Evolutionary conservation across 2,329 filamentous ascomycete species (phyloP), one percentile per base, ranked within the genome.

Genomic region (Acarospora socialis): DNA sequence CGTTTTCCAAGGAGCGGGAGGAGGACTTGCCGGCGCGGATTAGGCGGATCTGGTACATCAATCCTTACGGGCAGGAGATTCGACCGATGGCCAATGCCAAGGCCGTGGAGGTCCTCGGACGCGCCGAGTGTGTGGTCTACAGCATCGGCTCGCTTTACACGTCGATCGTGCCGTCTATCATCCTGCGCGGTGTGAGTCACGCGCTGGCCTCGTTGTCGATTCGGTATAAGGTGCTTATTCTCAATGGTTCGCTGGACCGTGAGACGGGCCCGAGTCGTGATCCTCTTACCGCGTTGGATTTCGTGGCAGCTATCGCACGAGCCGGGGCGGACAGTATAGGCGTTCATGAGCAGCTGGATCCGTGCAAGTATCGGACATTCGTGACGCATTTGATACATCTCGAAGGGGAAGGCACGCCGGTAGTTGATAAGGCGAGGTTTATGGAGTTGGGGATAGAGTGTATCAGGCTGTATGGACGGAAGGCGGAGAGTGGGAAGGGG

Each of bases 21-120:
- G 73, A 81, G 38, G 81, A 87, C 33, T 63, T 95, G 1, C 70
- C 81, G 0, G 68, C 78, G 0, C 68, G 81, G 17, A 92, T 95
- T 44, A 65, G 76, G 33, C 63, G 86, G 2, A 67, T 95, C 19
- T 95, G 84, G 83, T 95, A 95, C 60, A 95, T 95, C 59, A 95
- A 94, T 49, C 87, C 87, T 0, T 95, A 94, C 53, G 87, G 87
- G n/a, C 83, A 94, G 51, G 86, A 94, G 55, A 94, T 95, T 43
- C 73, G 77, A 12, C 81, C 86, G 0, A 69, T 76, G 0, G 80
- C 83, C 2, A 95, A 93, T 47, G 76, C 83, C 0, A 75, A 82
- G 30, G 82, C 87, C 0, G 46, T 92, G 0, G 67, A 73, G 5
- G 73, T 82, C 0, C 53, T 95, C 1, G 59, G 61, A 10, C 57